phyloP scores from a whole-genome alignment of 768 basidiomycete genomes.

The Hortiboletus campestris region DNA sequence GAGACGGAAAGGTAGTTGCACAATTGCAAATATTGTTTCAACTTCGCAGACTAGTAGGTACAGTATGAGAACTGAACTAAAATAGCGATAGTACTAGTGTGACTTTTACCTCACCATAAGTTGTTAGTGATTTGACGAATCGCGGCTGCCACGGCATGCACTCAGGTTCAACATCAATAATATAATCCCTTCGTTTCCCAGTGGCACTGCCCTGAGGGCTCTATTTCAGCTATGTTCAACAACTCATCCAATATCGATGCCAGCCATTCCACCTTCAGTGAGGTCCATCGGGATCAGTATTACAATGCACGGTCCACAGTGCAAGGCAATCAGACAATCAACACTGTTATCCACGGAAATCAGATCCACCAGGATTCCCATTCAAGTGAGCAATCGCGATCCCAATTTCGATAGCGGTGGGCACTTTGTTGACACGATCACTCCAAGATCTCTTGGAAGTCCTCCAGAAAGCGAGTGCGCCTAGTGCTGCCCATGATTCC shows the following conservation, averaged over 20 bases:
- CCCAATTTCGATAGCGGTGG: neutral
- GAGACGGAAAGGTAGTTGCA: no score
- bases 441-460: slow-evolving; percentile 11
- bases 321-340: slow-evolving; percentile 18
- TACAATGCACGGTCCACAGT: slow-evolving; percentile 7
- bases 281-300: slow-evolving; percentile 17
- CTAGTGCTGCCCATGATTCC: slow-evolving; percentile 20
- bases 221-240: slow-evolving; percentile 9
- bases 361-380: slow-evolving; percentile 15
- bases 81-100: no score
- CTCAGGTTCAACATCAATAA: no score
- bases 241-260: slow-evolving; percentile 12
- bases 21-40: no score
- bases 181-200: no score
- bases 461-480: slow-evolving; percentile 16
- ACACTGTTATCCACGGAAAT: slow-evolving; percentile 19
- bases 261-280: slow-evolving; percentile 17
- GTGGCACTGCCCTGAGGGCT: no score
- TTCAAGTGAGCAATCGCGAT: neutral
- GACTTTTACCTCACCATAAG: no score
- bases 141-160: no score
- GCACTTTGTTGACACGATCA: neutral
- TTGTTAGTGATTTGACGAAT: no score
- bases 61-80: no score
- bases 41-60: no score